These are phyloP conservation scores for Buddleja alternifolia DNA, from an alignment of 257 asterid species.

Conservation along the genomic window DNA sequence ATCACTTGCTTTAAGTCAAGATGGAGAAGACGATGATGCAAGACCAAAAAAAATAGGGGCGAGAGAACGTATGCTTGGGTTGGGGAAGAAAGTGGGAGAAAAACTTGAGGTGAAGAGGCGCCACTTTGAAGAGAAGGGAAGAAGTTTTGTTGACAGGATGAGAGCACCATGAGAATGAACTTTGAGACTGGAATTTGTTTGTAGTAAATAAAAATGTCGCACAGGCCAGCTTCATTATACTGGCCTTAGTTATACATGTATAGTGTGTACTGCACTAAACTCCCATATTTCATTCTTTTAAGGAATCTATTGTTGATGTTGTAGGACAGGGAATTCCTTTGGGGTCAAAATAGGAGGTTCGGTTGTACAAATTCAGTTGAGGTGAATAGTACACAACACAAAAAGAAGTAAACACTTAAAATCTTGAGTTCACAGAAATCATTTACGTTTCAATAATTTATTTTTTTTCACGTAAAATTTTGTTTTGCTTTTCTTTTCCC, in stretches of 20 bases:
- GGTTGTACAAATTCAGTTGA: slow-evolving; percentile 20
- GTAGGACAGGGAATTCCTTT: slow-evolving; percentile 25
- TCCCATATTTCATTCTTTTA: slow-evolving; percentile 1
- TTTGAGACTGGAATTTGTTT: neutral
- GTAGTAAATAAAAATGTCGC: slow-evolving; percentile 21
- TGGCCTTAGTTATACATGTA: neutral
- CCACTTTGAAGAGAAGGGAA: slow-evolving; percentile 78
- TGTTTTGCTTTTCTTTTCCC: slow-evolving; percentile 6
- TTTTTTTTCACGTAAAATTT: too few relatives aligned
- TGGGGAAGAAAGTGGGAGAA: slow-evolving; percentile 90
- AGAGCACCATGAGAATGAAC: slow-evolving; percentile 54
- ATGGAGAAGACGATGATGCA: slow-evolving; percentile 57
- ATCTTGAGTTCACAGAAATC: neutral
- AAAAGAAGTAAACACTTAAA: slow-evolving; percentile 6
- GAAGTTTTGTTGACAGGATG: slow-evolving; percentile 78
- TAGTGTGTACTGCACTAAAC: neutral
- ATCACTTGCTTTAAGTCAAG: slow-evolving; percentile 31
- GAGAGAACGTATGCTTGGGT: slow-evolving; percentile 73
- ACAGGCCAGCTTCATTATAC: slow-evolving; percentile 12
- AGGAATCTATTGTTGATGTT: slow-evolving; percentile 23
- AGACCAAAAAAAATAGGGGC: slow-evolving; percentile 54
- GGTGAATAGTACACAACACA: slow-evolving; percentile 7
- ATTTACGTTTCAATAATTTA: too few relatives aligned
- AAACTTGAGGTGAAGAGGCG: slow-evolving; percentile 89
- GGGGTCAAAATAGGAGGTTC: neutral